Base-by-base conservation (phyloP, 352 stramenopile species). In the Pythium brassicae region DNA sequence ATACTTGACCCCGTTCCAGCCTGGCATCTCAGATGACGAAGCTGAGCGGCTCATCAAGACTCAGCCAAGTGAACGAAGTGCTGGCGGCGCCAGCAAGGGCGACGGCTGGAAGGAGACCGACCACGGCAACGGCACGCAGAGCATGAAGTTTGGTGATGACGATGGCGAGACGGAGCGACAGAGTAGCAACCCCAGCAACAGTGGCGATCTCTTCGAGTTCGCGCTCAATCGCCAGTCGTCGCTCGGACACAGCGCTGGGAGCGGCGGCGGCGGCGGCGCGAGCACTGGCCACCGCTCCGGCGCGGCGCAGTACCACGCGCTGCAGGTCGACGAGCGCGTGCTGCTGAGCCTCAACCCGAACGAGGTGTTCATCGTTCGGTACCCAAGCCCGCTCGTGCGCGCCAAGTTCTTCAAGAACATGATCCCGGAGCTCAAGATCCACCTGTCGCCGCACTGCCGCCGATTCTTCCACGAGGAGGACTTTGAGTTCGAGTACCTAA, bases 391-490 rank as follows among this genome's bases (percentile, higher is more conserved):
- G 12, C 69, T 71, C 15, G 57, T 94, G 37, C 76, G 83, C 40
- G 62, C 62, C 19, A 85, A 82, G 44, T 96, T 77, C 69, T 96
- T 86, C 68, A 94, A 92, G 63, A 97, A 97, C 76, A 97, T 97
- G 87, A 93, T 97, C 58, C 70, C 92, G 12, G 86, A 97, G 64
- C 94, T 98, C 63, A 88, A 93, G 57, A 87, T 98, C 37, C 74
- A 94, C 59, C 66, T 97, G 47, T 97, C 83, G 23, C 87, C 78
- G 25, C 74, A 91, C 52, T 98, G 93, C 65, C 86, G 91, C 47
- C 78, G 81, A 44, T 98, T 98, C 55, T 98, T 98, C 74, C 87
- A 98, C 69, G 87, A 97, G 57, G 87, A 98, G 66, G 91, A 98
- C 69, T 98, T 98, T 61, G 94, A 98, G 75, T 96, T 97, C 45